A percentile compares a stretch with the other conserved stretches of the same genome.
Evolutionary conservation across 495 filamentous ascomycete genomes (phyloP).

Genomic region (Penicillium atrosanguineum): DNA sequence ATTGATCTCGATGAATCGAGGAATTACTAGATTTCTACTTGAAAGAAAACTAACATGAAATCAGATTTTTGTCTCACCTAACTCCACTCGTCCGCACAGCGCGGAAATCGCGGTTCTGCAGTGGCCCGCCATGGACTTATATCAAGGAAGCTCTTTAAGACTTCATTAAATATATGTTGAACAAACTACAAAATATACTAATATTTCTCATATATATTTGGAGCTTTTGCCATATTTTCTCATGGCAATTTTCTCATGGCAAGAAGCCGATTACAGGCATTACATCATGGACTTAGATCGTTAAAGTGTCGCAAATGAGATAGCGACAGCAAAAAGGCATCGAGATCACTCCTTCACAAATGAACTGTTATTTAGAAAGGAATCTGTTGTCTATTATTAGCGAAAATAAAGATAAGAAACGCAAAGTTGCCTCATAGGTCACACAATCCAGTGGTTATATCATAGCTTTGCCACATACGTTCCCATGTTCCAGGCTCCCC

Average conservation of each 20-base stretch:
- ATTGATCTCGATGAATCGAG: neutral
- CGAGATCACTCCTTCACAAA: too few relatives aligned
- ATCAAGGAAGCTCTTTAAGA: neutral
- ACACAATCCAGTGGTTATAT: conserved; percentile 20
- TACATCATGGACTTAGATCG: too few relatives aligned
- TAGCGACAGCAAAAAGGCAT: too few relatives aligned
- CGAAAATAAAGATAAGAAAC: neutral
- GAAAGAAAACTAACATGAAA: neutral
- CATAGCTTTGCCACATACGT: conserved; percentile 24
- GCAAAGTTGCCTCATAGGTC: neutral
- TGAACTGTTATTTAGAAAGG: too few relatives aligned
- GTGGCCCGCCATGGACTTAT: neutral
- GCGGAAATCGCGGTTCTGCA: neutral
- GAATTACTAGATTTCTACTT: neutral
- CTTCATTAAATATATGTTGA: neutral
- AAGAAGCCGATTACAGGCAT: too few relatives aligned
- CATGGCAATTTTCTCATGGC: too few relatives aligned
- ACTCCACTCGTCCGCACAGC: neutral
- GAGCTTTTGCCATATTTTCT: too few relatives aligned
- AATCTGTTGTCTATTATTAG: neutral
- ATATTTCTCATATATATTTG: neutral
- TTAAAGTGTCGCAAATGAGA: too few relatives aligned
- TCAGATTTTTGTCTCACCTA: neutral
- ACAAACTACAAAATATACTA: neutral
- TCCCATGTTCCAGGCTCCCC: conserved; percentile 12